Evolutionary conservation across 495 filamentous ascomycete genomes (phyloP).

Genomic region (Tuber calosporum): DNA sequence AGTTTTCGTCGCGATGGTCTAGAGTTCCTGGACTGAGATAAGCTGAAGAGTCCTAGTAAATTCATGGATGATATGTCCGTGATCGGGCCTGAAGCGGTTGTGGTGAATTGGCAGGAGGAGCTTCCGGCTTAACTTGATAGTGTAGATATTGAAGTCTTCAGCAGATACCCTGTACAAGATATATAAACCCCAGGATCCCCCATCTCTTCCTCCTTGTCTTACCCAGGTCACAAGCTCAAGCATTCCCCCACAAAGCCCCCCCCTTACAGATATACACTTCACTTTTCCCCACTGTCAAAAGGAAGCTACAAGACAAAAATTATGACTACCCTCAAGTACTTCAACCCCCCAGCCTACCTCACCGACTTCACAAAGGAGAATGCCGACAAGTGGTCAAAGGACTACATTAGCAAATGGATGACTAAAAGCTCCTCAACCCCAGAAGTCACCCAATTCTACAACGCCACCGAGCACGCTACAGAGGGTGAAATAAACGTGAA

Average conservation of each 20-base stretch:
- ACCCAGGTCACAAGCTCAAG: background rate
- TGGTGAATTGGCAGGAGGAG: background rate
- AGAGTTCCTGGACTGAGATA: background rate
- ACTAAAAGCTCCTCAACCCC: background rate
- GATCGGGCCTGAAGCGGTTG: background rate
- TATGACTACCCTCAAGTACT: background rate
- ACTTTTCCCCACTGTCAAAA: background rate
- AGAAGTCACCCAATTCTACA: slow-evolving; percentile 18
- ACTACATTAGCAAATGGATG: slow-evolving; percentile 8
- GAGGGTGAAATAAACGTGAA: background rate
- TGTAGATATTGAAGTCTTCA: background rate
- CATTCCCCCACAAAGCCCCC: background rate
- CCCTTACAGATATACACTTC: background rate
- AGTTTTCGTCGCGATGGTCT: background rate
- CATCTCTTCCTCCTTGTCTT: background rate
- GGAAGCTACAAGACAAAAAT: background rate
- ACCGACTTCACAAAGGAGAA: slow-evolving; percentile 15
- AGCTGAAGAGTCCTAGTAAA: background rate
- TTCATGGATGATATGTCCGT: background rate
- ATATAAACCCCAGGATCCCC: background rate
- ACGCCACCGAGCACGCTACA: background rate
- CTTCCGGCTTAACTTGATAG: background rate
- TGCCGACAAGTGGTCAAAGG: slow-evolving; percentile 11
- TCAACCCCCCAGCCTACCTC: slow-evolving; percentile 13
- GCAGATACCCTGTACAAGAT: background rate